These are phyloP conservation scores for Yarrowia yakushimensis DNA, from an alignment of 805 yeast species.

Conservation along the genomic window DNA sequence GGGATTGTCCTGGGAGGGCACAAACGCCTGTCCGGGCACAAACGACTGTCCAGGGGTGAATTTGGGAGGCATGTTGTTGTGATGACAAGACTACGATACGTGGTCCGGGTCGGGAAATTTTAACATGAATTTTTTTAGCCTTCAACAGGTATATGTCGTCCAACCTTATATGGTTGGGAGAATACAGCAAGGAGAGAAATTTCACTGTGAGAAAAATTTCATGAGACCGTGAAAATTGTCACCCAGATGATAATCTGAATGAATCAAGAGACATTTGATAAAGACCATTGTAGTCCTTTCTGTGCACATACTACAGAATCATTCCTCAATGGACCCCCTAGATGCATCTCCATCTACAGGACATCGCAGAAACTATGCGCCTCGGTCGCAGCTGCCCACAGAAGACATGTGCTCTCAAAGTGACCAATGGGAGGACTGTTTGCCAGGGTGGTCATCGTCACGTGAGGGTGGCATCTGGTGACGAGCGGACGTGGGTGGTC, in stretches of 20 bases:
- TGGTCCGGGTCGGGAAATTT: background rate
- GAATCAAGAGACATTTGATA: too few species aligned
- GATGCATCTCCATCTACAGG: background rate
- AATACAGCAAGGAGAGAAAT: background rate
- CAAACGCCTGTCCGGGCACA: conserved; percentile 5
- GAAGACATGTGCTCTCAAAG: background rate
- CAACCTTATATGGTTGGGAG: conserved; percentile 6
- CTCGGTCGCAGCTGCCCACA: background rate
- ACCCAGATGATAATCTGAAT: too few species aligned
- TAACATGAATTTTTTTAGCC: background rate
- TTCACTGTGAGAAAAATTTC: too few species aligned
- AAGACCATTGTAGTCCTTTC: too few species aligned
- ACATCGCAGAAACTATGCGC: background rate
- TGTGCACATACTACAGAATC: too few species aligned
- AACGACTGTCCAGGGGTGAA: conserved; percentile 22
- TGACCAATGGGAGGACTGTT: background rate
- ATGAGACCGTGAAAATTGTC: too few species aligned
- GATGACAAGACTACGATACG: background rate
- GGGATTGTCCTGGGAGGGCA: conserved; percentile 5
- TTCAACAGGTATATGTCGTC: background rate
- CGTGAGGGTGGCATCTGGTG: too few species aligned
- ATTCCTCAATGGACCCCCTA: too few species aligned
- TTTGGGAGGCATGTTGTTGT: conserved; percentile 9
- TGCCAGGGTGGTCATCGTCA: too few species aligned
- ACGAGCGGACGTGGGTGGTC: too few species aligned